Conservation (phyloP, 495 filamentous ascomycete genomes). For the Oidiodendron maius region DNA sequence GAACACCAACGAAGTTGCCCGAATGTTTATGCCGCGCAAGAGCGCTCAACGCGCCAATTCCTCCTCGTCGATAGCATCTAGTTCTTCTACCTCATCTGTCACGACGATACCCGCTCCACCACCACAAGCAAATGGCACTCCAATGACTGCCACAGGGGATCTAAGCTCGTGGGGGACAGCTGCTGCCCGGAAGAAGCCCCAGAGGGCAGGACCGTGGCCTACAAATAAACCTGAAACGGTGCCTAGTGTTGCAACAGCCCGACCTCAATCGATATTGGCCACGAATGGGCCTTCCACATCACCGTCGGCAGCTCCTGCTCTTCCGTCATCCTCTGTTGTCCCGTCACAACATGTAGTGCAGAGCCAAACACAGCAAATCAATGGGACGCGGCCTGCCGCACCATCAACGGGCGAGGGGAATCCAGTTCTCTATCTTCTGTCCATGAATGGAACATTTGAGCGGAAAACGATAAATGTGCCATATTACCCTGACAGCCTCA, state of each 20-base stretch:
- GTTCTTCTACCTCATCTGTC: conserved; percentile 56
- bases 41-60: conserved; percentile 80
- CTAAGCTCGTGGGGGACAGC: conserved; percentile 39
- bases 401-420: conserved; percentile 46
- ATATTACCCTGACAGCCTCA: conserved; percentile 78
- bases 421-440: conserved; percentile 74
- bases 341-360: conserved; percentile 65
- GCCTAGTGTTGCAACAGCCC: conserved; percentile 53
- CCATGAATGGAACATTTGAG: conserved; percentile 92
- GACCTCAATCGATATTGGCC: conserved; percentile 52
- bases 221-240: conserved; percentile 58
- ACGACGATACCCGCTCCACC: conserved; percentile 38
- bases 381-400: conserved; percentile 56
- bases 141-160: conserved; percentile 36
- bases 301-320: conserved; percentile 65
- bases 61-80: conserved; percentile 75
- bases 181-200: conserved; percentile 60
- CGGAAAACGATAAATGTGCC: conserved; percentile 92
- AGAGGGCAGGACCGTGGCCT: conserved; percentile 60
- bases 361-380: conserved; percentile 44
- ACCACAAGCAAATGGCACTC: conserved; percentile 31
- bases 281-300: conserved; percentile 57
- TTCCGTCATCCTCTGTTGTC: conserved; percentile 67
- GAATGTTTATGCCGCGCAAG: conserved; percentile 84
- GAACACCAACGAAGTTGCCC: conserved; percentile 79